A percentile compares a stretch with the other conserved stretches of the same genome.
Evolutionary conservation across 306 rosid genomes (phyloP).

Genomic region (Argentina anserina): DNA sequence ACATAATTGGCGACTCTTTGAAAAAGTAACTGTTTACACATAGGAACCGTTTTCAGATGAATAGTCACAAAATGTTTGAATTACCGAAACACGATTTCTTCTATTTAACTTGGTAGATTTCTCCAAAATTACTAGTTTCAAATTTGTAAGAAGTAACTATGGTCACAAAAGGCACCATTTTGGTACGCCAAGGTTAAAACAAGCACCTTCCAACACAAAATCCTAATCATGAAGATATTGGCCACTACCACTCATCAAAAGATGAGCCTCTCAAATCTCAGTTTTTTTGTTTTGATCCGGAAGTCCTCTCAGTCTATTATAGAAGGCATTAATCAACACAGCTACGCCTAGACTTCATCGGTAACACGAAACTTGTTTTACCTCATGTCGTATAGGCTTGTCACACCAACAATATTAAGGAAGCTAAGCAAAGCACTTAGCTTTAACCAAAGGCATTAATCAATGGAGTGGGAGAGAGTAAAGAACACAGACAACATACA

Average conservation of each 20-base stretch:
- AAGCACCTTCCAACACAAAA: too few species aligned
- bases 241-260: not conserved
- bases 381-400: not conserved
- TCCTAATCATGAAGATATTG: not conserved
- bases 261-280: too few species aligned
- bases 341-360: not conserved
- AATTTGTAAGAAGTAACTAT: too few species aligned
- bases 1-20: too few species aligned
- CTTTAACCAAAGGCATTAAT: not conserved
- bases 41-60: too few species aligned
- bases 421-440: not conserved
- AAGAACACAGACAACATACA: conserved; percentile 24
- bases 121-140: not conserved
- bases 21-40: too few species aligned
- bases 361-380: not conserved
- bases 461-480: not conserved
- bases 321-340: too few species aligned
- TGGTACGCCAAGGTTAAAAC: not conserved
- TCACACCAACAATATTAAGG: not conserved
- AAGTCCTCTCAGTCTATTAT: too few species aligned
- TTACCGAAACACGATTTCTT: too few species aligned
- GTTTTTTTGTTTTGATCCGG: too few species aligned
- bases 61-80: too few species aligned
- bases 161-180: not conserved
- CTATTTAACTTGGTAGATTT: too few species aligned